Base-by-base conservation (phyloP, 2,329 filamentous ascomycete species). In the Claviceps paspali region DNA sequence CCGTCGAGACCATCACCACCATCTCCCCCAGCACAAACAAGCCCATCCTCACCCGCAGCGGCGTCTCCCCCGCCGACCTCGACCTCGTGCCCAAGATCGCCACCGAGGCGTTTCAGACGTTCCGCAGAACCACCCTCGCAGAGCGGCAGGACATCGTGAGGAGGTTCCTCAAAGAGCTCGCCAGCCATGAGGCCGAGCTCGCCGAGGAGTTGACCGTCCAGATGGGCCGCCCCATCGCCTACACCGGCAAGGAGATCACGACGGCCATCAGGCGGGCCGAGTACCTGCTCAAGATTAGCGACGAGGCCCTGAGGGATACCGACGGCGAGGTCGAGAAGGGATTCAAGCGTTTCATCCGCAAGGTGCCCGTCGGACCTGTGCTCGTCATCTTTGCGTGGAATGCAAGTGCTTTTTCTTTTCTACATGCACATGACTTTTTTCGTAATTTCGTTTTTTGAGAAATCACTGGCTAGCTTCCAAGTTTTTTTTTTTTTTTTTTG, bases 331-430 rank as follows among this genome's bases (percentile, higher is more conserved):
- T 74, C 2, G 85, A 96, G 61, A 74, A 81, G 51, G 87, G 88
- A 0, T 95, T 94, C 66, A 86, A 79, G 62, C 73, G 88, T 46
- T 95, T 83, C 53, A 85, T 96, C 54, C 78, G 79, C 56, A 93
- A 92, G 60, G 74, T 84, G 7, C 84, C 88, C 1, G 73, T 95
- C 36, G 88, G 88, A 1, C 85, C 86, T 9, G 82, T 91, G 12
- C 68, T 96, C 41, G 71, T 95, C 46, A 75, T 96, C 42, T 95
- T 95, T 60, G 82, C 88, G 1, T 96, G 88, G 88, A 96, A 96
- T 62, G 86, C 91, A 61, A 62, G 84, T 59, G 36, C 36, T 26
- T 30, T 17, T 32, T 17, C n/a, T n/a, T n/a, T n/a, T n/a, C n/a
- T n/a, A n/a, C n/a, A n/a, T n/a, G n/a, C n/a, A n/a, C n/a, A n/a